phyloP scores from a whole-genome alignment of 768 basidiomycete species.

The Amanita phalloides region DNA sequence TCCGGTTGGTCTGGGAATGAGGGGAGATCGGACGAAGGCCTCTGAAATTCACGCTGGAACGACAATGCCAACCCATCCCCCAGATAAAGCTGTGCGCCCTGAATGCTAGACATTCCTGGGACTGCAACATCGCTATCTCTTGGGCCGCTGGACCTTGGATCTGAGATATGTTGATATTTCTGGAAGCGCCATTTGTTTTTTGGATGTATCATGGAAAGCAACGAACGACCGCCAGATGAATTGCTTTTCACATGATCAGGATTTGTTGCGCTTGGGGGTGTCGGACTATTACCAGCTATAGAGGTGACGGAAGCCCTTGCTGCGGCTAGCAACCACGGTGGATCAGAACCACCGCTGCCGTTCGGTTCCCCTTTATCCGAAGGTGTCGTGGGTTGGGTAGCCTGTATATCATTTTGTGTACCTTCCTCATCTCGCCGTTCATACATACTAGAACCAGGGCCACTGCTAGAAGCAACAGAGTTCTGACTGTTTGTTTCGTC shows the following conservation, averaged over 20 bases:
- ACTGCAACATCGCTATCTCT: not conserved
- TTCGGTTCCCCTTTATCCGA: constrained; percentile 12
- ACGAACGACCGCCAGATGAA: constrained; percentile 2
- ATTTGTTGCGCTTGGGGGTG: not conserved
- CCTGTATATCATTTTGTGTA: not conserved
- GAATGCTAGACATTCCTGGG: not conserved
- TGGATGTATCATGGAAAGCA: constrained; percentile 8
- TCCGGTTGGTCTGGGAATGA: not conserved
- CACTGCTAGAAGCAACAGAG: constrained; percentile 1
- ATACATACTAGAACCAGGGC: constrained; percentile 4
- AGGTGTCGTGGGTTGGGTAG: constrained; percentile 27
- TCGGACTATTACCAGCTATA: not conserved
- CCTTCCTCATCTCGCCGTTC: not conserved
- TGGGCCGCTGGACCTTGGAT: not conserved
- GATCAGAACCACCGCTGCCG: not conserved
- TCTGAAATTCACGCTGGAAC: not conserved
- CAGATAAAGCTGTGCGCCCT: constrained; percentile 10
- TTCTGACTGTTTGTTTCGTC: constrained; percentile 3
- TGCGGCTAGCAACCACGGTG: constrained; percentile 3
- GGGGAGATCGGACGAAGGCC: constrained; percentile 1
- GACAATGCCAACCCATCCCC: not conserved
- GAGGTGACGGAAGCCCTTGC: not conserved
- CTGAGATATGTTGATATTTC: constrained; percentile 1
- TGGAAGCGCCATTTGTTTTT: constrained; percentile 9
- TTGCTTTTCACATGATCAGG: constrained; percentile 1